Conservation (phyloP, 768 basidiomycete genomes). For the Astraeus odoratus region DNA sequence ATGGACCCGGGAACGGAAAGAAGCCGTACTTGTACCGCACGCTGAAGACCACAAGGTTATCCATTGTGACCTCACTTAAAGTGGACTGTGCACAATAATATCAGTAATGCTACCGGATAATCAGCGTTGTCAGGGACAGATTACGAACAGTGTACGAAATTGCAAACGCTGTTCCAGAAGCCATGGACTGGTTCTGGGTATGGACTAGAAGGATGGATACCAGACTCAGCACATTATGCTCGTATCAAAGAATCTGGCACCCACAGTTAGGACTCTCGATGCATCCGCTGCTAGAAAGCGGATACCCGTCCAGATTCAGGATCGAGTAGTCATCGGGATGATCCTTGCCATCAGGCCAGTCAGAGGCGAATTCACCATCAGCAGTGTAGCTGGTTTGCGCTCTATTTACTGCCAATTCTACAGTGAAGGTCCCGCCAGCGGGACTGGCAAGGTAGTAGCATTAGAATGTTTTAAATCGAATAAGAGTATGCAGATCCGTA, state of each 20-base stretch:
- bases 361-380: slow-evolving; percentile 29
- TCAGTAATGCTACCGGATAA: background rate
- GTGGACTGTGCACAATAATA: slow-evolving; percentile 31
- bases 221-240: slow-evolving; percentile 7
- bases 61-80: slow-evolving; percentile 37
- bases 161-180: slow-evolving; percentile 50
- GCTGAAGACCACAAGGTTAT: slow-evolving; percentile 32
- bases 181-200: slow-evolving; percentile 42
- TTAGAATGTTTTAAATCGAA: background rate
- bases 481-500: slow-evolving; percentile 11
- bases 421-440: slow-evolving; percentile 40
- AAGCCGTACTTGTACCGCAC: slow-evolving; percentile 42
- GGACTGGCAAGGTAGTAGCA: slow-evolving; percentile 30
- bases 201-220: slow-evolving; percentile 31
- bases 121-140: background rate
- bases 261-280: slow-evolving; percentile 44
- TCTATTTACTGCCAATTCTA: slow-evolving; percentile 44
- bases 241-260: slow-evolving; percentile 11
- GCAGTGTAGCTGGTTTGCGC: slow-evolving; percentile 41
- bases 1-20: background rate
- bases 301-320: background rate
- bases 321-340: slow-evolving; percentile 30
- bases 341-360: slow-evolving; percentile 40
- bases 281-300: slow-evolving; percentile 21
- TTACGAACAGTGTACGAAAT: slow-evolving; percentile 42